Evolutionary conservation across 2,329 filamentous ascomycete genomes (phyloP), one percentile per base, ranked within the genome.

Genomic region (Curvularia eragrostidis): DNA sequence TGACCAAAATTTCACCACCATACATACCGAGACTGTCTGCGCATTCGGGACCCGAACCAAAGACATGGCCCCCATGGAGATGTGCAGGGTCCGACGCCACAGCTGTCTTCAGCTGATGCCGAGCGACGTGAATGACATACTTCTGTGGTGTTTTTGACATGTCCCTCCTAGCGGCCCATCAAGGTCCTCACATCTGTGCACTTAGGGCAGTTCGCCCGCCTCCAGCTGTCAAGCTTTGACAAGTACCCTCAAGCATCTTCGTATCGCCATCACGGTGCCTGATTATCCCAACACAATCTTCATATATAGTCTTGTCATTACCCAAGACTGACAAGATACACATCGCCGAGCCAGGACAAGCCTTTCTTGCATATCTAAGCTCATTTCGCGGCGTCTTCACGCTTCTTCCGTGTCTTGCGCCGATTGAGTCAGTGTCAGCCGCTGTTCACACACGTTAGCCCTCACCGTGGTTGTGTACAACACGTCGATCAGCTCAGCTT

Each of bases 191-290:
- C 39, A 18, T 46, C 41, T 48, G 30, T 28, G 51, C 38, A 30
- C 42, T 44, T 49, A 18, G 15, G 30, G 42, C 32, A 36, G 26
- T 44, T 36, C 24, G 44, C 38, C 39, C 48, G 38, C 21, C 44
- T 39, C 24, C 23, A 52, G 41, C 46, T 28, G 39, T 39, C 32
- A 48, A 50, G 21, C 46, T 19, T 53, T 21, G 12, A 43, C 23
- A 43, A 57, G 48, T 6, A 5, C 23, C 23, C 15, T 30, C 44
- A 54, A 54, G 49, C 43, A 44, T 34, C 32, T 23, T 28, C 30
- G 18, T 21, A 32, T 54, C 32, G 47, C 51, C 55, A 58, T 58
- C 55, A 58, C 5, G 51, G 55, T 58, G 51, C 46, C 50, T 49
- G 19, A 26, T 41, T 48, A 26, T 23, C 13, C 15, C 39, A 32